Evolutionary conservation across 768 basidiomycete genomes (phyloP).

Genomic region (Holtermannia corniformis): DNA sequence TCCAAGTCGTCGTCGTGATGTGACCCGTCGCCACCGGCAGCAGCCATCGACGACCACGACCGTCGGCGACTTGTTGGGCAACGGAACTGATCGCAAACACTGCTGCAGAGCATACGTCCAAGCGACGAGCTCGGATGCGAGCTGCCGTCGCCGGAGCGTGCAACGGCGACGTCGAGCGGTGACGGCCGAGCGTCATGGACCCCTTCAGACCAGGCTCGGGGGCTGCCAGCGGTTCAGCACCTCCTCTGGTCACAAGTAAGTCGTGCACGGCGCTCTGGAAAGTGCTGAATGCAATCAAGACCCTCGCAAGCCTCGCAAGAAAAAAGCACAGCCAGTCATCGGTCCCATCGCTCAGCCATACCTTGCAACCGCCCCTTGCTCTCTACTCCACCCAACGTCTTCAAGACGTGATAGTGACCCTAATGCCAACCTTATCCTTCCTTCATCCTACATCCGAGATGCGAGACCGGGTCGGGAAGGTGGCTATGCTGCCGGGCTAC

Average conservation of each 20-base stretch:
- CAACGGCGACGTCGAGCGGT: no score
- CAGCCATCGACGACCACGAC: no score
- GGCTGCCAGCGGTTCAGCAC: background rate
- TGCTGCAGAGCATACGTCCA: no score
- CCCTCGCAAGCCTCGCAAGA: constrained; percentile 19
- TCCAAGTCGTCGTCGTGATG: no score
- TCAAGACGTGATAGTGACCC: constrained; percentile 13
- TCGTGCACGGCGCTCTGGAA: background rate
- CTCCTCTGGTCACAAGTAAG: background rate
- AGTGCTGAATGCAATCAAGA: background rate
- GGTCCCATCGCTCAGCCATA: constrained; percentile 29
- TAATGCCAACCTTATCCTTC: constrained; percentile 17
- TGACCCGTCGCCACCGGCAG: no score
- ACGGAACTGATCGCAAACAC: no score
- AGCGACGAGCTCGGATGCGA: no score
- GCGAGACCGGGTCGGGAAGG: constrained; percentile 3
- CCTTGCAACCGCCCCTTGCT: constrained; percentile 33
- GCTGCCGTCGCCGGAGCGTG: no score
- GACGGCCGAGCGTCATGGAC: no score
- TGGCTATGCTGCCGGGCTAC: constrained; percentile 20
- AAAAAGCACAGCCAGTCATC: constrained; percentile 9
- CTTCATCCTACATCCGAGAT: constrained; percentile 23
- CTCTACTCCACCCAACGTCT: constrained; percentile 14
- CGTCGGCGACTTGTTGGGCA: no score
- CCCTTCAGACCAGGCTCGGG: background rate